phyloP scores from a whole-genome alignment of 805 yeast genomes.

The Clavispora vitiphila region DNA sequence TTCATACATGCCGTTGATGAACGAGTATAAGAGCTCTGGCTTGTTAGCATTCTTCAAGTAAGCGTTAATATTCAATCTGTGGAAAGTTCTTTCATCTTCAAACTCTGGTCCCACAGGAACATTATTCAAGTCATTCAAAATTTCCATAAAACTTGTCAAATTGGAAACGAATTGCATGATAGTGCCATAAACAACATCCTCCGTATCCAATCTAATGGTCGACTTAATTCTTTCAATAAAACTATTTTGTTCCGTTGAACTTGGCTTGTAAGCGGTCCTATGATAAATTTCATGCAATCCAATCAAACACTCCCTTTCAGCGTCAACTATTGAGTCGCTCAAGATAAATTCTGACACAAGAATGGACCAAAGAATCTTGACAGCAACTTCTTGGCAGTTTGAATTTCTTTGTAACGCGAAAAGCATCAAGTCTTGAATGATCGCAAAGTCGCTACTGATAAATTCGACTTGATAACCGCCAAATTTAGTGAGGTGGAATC shows the following conservation, averaged over 20 bases:
- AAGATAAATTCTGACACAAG: conserved; percentile 61
- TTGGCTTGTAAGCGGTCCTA: conserved; percentile 53
- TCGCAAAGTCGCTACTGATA: conserved; percentile 49
- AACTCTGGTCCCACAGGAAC: conserved; percentile 82
- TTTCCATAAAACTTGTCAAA: conserved; percentile 56
- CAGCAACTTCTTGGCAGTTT: conserved; percentile 57
- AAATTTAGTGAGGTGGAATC: conserved; percentile 57
- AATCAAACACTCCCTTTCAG: conserved; percentile 58
- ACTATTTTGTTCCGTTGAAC: conserved; percentile 45
- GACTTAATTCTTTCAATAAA: conserved; percentile 48
- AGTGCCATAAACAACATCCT: conserved; percentile 56
- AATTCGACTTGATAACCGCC: conserved; percentile 73
- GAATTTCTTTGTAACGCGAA: conserved; percentile 65
- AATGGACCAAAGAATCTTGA: conserved; percentile 64
- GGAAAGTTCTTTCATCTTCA: conserved; percentile 82
- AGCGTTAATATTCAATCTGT: conserved; percentile 68
- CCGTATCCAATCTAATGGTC: conserved; percentile 51
- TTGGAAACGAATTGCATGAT: conserved; percentile 49
- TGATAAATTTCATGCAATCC: conserved; percentile 64
- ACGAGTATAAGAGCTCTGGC: conserved; percentile 77
- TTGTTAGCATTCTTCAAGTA: conserved; percentile 71
- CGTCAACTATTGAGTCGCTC: conserved; percentile 51
- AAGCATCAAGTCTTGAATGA: conserved; percentile 60
- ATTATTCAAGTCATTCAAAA: conserved; percentile 59
- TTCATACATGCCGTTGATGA: conserved; percentile 69